Percentiles rank a stretch among this genome's conserved stretches.
Evolutionary conservation across 768 basidiomycete species (phyloP).

Genomic region (Nidularia pulvinata): DNA sequence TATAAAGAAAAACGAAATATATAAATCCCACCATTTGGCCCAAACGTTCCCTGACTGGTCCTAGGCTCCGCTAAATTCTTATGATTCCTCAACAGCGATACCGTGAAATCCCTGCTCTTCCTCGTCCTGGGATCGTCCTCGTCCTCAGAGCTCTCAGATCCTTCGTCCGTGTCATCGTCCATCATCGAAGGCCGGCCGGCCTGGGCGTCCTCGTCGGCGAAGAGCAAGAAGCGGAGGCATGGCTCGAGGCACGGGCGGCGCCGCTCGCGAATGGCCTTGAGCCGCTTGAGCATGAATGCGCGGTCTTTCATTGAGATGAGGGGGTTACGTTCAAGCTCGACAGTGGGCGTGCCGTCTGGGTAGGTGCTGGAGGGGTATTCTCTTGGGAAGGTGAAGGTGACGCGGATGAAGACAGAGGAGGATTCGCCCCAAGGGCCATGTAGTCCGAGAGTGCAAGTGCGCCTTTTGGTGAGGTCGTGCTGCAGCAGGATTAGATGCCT

Average conservation of each 20-base stretch:
- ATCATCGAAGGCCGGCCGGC: conserved; percentile 28
- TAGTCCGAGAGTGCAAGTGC: conserved; percentile 83
- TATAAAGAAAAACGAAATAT: background rate
- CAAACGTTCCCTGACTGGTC: conserved; percentile 88
- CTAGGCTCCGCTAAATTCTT: conserved; percentile 85
- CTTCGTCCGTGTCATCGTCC: conserved; percentile 20
- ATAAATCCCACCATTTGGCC: conserved; percentile 70
- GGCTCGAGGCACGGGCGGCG: conserved; percentile 85
- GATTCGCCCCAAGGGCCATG: conserved; percentile 92
- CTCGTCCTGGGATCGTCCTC: conserved; percentile 43
- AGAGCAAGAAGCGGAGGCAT: conserved; percentile 81
- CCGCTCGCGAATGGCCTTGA: conserved; percentile 69
- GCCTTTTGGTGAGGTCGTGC: conserved; percentile 70
- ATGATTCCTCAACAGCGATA: conserved; percentile 56
- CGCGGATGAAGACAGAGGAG: conserved; percentile 81
- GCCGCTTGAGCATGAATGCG: conserved; percentile 74
- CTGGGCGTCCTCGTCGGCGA: conserved; percentile 58
- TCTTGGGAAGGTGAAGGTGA: conserved; percentile 88
- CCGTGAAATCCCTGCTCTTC: conserved; percentile 48
- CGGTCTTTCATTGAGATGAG: conserved; percentile 78
- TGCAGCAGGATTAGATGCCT: conserved; percentile 18
- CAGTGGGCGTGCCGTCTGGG: conserved; percentile 66
- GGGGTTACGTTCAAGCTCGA: conserved; percentile 85
- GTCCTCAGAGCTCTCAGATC: conserved; percentile 64
- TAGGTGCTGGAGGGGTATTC: conserved; percentile 68